These are phyloP conservation scores for Aspergillus bombycis DNA, from an alignment of 2,329 filamentous ascomycete species.

Conservation along the genomic window DNA sequence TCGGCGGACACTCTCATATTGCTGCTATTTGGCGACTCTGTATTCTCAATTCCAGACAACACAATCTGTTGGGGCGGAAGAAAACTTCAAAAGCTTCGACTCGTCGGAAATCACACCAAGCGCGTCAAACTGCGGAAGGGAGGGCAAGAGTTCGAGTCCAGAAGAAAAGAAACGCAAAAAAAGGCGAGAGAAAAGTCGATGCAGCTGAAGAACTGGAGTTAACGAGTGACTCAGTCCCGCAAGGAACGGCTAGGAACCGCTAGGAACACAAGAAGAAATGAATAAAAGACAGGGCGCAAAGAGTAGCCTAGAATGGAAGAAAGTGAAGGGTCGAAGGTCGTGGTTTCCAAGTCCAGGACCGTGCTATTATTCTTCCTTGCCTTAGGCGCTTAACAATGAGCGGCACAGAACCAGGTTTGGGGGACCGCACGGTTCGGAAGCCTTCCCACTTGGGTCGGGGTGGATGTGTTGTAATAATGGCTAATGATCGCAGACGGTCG, in stretches of 20 bases:
- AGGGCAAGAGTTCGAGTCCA: constrained; percentile 7
- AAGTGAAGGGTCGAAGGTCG: constrained; percentile 5
- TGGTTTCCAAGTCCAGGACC: not conserved
- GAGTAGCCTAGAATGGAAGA: constrained; percentile 7
- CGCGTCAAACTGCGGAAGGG: constrained; percentile 14
- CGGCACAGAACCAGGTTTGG: not conserved
- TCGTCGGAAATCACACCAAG: constrained; percentile 6
- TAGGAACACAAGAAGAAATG: not conserved
- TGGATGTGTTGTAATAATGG: not conserved
- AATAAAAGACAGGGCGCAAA: constrained; percentile 5
- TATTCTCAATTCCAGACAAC: not conserved
- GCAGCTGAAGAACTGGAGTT: constrained; percentile 13
- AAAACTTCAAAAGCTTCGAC: not conserved
- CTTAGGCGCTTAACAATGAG: not conserved
- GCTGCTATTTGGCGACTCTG: constrained; percentile 1
- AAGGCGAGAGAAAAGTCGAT: not conserved
- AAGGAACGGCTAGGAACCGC: not conserved
- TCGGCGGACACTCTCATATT: constrained; percentile 16
- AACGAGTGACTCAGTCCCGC: constrained; percentile 14
- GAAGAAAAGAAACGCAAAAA: constrained; percentile 1
- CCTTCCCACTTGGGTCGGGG: not conserved
- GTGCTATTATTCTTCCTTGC: not conserved
- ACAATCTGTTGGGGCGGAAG: not conserved
- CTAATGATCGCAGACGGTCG: not conserved
- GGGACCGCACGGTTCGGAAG: not conserved